Evolutionary conservation across 169 alveolate genomes (phyloP), one percentile per base, ranked within the genome.

Genomic region (Pseudocohnilembus persalinus): DNA sequence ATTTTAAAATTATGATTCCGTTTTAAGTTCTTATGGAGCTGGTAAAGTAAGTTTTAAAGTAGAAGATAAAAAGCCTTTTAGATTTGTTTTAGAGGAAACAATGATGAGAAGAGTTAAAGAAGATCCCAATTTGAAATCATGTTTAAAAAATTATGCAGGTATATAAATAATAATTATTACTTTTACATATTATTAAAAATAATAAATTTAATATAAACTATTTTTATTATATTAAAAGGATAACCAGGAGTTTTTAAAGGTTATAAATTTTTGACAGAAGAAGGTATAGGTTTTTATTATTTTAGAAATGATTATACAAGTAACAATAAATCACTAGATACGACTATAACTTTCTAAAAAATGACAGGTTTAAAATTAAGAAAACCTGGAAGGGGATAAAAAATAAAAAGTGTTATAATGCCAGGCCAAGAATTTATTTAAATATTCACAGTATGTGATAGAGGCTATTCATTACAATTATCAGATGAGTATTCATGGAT

Each of bases 271-370:
- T 82, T 78, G 31, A 74, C 68, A 31, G 34, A 73, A 72, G 77
- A 77, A 74, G 89, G 89, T 16, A 78, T 64, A 64, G 89, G 89
- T 1, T 85, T 72, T 79, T 77, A 78, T 35, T 78, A 74, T 33
- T 30, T 85, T 20, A 34, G 78, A n/a, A 85, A 85, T 35, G n/a
- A 85, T n/a, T n/a, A n/a, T n/a, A n/a, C n/a, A 27, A 32, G 85
- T 29, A 79, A 33, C 11, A 11, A 4, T 11, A 73, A 49, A 25
- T 34, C 73, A 72, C 65, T 79, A 28, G 77, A 73, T 29, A 73
- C 72, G 35, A 81, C 68, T 26, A 81, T 85, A 25, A 68, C 65
- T 30, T 85, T 78, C 26, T 64, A 31, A 31, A 78, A 77, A 34
- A 72, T 75, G 20, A 29, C 30, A 27, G 84, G 89, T 11, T 35